These are phyloP conservation scores for Pseudogymnoascus sp. DNA, from an alignment of 2,329 filamentous ascomycete species.

Conservation along the genomic window DNA sequence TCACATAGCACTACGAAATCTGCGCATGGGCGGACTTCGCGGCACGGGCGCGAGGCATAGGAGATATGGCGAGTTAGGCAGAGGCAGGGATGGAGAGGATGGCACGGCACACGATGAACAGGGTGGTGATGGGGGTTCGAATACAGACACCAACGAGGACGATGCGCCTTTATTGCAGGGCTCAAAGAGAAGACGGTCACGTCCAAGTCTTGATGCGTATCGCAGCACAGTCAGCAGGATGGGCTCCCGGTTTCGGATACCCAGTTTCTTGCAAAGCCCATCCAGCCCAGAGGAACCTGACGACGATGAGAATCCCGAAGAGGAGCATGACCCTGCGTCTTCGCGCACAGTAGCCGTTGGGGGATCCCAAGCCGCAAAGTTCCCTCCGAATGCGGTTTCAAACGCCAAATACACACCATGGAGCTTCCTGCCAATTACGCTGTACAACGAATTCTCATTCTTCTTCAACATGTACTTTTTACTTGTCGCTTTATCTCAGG, in stretches of 20 bases:
- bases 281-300: conserved; percentile 20
- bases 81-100: conserved; percentile 47
- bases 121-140: conserved; percentile 39
- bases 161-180: conserved; percentile 64
- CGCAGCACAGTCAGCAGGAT: conserved; percentile 38
- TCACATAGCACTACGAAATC: conserved; percentile 63
- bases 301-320: conserved; percentile 38
- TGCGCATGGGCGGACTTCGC: conserved; percentile 59
- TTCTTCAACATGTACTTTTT: conserved; percentile 99
- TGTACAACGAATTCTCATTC: conserved; percentile 99
- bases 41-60: conserved; percentile 43
- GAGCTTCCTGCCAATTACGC: conserved; percentile 85
- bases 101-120: conserved; percentile 60
- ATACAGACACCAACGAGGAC: conserved; percentile 55
- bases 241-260: conserved; percentile 52
- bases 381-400: conserved; percentile 84
- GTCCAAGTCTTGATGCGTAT: conserved; percentile 34
- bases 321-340: conserved; percentile 57
- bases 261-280: conserved; percentile 54
- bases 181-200: conserved; percentile 18
- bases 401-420: conserved; percentile 97
- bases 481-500: conserved; percentile 87
- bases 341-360: conserved; percentile 72
- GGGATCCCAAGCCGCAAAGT: conserved; percentile 62
- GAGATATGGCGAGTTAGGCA: conserved; percentile 54